phyloP scores from a whole-genome alignment of 140 eudicot genomes.

The Stevia rebaudiana region DNA sequence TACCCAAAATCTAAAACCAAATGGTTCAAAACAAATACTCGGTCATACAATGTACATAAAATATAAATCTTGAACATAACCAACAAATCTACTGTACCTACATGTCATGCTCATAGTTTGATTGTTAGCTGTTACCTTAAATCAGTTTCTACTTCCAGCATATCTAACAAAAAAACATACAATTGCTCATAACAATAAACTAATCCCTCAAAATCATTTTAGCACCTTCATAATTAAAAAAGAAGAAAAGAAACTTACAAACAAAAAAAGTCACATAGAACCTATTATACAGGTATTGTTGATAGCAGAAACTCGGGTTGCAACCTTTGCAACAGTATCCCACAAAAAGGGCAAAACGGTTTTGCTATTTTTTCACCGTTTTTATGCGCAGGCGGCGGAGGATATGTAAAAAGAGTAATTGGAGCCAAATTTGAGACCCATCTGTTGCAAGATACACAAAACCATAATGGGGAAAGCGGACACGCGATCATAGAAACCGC shows the following conservation, averaged over 20 bases:
- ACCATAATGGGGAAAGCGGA: slow-evolving; percentile 64
- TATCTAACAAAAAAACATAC: neutral
- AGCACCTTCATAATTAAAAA: no score
- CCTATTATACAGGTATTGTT: slow-evolving; percentile 56
- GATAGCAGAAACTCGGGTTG: slow-evolving; percentile 62
- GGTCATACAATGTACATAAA: neutral
- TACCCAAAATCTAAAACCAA: neutral
- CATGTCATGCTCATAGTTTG: neutral
- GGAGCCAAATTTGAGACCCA: slow-evolving; percentile 59
- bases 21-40: neutral
- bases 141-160: neutral
- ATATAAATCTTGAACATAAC: neutral
- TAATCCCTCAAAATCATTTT: no score
- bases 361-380: slow-evolving; percentile 13
- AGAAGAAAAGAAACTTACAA: neutral
- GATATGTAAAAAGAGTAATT: slow-evolving; percentile 30
- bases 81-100: neutral
- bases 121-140: neutral
- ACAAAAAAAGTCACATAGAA: neutral
- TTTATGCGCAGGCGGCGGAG: slow-evolving; percentile 28
- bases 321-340: slow-evolving; percentile 60
- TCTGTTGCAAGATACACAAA: slow-evolving; percentile 70
- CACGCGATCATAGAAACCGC: slow-evolving; percentile 62
- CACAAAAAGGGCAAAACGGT: slow-evolving; percentile 92
- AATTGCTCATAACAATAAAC: neutral